A percentile compares a stretch with the other conserved stretches of the same genome.
Evolutionary conservation across 2,329 filamentous ascomycete genomes (phyloP).

Genomic region (Tothia fuscella): DNA sequence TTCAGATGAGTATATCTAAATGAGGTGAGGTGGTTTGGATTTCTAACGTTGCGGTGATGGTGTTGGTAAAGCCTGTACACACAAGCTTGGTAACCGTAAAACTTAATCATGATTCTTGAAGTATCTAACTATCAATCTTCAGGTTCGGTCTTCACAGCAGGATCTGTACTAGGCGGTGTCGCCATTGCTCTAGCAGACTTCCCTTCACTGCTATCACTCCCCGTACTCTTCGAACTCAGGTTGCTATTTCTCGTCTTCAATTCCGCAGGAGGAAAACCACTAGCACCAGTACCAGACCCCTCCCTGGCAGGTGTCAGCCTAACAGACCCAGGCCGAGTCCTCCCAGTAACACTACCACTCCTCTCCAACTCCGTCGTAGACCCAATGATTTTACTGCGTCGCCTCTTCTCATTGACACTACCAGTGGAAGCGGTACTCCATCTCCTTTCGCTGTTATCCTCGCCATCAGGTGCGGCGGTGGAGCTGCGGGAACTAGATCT

Average conservation of each 20-base stretch:
- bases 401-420: conserved; percentile 6
- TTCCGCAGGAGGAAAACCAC: too few species aligned
- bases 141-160: conserved; percentile 4
- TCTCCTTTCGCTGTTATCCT: conserved; percentile 14
- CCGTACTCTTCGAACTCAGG: conserved; percentile 17
- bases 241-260: conserved; percentile 22
- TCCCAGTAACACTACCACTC: conserved; percentile 1
- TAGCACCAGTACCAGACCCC: conserved; percentile 17
- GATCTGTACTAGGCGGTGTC: not conserved
- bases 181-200: not conserved
- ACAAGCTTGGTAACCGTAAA: too few species aligned
- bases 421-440: conserved; percentile 11
- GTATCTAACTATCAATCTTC: too few species aligned
- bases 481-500: conserved; percentile 9
- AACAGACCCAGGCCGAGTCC: not conserved
- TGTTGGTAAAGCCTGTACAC: too few species aligned
- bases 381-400: conserved; percentile 6
- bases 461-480: conserved; percentile 20
- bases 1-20: too few species aligned
- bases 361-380: not conserved
- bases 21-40: too few species aligned
- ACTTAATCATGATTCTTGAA: too few species aligned
- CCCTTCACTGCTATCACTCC: conserved; percentile 3
- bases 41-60: too few species aligned
- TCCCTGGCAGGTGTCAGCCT: conserved; percentile 16